Evolutionary conservation across 345 rosid genomes (phyloP).

Genomic region (Isatis tinctoria): DNA sequence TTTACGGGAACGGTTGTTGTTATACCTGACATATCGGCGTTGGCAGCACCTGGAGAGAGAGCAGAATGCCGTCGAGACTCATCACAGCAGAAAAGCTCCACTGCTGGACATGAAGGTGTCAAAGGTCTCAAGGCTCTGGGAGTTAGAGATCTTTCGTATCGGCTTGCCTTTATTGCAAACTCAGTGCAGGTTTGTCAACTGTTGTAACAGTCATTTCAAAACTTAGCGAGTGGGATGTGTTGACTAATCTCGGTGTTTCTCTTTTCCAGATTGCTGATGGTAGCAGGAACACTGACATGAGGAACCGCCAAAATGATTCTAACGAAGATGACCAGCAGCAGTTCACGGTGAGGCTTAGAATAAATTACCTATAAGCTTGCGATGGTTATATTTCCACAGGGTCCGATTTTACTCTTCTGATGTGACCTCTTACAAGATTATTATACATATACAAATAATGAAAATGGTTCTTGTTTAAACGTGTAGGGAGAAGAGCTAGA

Average conservation of each 20-base stretch:
- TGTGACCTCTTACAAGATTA: background rate
- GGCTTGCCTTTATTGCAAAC: conserved; percentile 90
- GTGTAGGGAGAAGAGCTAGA: conserved; percentile 71
- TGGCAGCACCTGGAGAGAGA: conserved; percentile 96
- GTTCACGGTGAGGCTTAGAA: conserved; percentile 53
- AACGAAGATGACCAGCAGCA: conserved; percentile 80
- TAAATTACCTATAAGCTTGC: background rate
- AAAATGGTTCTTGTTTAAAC: background rate
- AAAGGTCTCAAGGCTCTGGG: conserved; percentile 84
- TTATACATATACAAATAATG: background rate
- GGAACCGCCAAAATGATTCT: conserved; percentile 78
- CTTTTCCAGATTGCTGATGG: conserved; percentile 54
- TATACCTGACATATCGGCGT: conserved; percentile 84
- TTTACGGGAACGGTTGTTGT: conserved; percentile 92
- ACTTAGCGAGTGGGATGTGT: background rate
- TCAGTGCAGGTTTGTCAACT: conserved; percentile 77
- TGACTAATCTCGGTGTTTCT: background rate
- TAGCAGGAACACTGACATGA: conserved; percentile 71
- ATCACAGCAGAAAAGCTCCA: conserved; percentile 54
- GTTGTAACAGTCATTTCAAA: conserved; percentile 22
- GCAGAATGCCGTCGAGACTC: conserved; percentile 80
- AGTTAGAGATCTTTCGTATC: conserved; percentile 91
- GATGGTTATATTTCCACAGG: background rate
- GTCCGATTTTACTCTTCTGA: background rate
- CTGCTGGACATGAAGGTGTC: conserved; percentile 74